Evolutionary conservation across 2,329 filamentous ascomycete genomes (phyloP).

Genomic region (Pyrenophora graminea): DNA sequence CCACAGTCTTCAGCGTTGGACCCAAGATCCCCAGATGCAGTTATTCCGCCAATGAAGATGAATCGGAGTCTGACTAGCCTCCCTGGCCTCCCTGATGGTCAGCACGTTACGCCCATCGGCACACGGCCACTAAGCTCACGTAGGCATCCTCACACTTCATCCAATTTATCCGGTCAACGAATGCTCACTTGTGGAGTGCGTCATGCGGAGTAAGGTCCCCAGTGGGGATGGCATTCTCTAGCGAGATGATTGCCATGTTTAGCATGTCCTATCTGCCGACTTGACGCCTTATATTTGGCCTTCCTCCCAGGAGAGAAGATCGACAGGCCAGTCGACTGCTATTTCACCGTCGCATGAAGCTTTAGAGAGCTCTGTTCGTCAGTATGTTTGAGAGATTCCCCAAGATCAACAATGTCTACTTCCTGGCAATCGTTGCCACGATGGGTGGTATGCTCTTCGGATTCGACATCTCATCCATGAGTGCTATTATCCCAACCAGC

Average conservation of each 20-base stretch:
- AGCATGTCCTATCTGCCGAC: constrained; percentile 1
- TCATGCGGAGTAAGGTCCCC: constrained; percentile 12
- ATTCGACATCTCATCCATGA: constrained; percentile 79
- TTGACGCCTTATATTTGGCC: constrained; percentile 15
- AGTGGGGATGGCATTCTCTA: constrained; percentile 9
- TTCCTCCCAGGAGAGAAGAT: constrained; percentile 1
- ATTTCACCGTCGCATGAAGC: constrained; percentile 6
- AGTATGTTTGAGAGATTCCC: constrained; percentile 48
- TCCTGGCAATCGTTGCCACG: constrained; percentile 61
- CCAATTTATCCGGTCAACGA: constrained; percentile 12
- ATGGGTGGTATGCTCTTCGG: constrained; percentile 74
- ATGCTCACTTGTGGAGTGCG: constrained; percentile 1
- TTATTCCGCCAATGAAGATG: constrained; percentile 18
- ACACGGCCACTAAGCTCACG: constrained; percentile 5
- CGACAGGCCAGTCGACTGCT: constrained; percentile 5
- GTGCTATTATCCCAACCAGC: constrained; percentile 43
- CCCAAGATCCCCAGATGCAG: constrained; percentile 11
- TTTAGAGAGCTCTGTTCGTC: constrained; percentile 14
- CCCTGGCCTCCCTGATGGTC: constrained; percentile 7
- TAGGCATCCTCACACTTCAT: constrained; percentile 4
- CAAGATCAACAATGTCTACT: constrained; percentile 62
- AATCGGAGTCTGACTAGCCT: constrained; percentile 4
- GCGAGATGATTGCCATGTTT: not conserved
- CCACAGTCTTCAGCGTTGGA: constrained; percentile 11
- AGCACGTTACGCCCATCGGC: constrained; percentile 3